Evolutionary conservation across 78 protist genomes (phyloP).

Genomic region (Dictyostelium intermedium): DNA sequence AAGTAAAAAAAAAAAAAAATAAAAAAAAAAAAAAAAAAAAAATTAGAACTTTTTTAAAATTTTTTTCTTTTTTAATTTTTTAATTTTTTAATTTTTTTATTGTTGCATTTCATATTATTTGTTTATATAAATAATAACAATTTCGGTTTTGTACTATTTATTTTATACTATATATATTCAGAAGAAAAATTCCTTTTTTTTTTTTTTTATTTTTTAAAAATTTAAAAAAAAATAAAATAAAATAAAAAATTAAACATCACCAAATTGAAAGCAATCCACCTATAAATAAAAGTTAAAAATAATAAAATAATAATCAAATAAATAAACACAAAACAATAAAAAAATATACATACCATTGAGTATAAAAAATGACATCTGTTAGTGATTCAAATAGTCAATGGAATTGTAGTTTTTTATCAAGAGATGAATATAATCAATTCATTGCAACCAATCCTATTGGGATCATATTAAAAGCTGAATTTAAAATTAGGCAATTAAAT

Average conservation of each 20-base stretch:
- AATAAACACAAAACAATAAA: not conserved
- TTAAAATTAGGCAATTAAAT: constrained; percentile 53
- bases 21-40: not conserved
- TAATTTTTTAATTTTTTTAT: not conserved
- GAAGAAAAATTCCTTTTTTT: no score
- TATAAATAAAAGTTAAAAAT: no score
- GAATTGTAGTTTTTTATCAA: constrained; percentile 66
- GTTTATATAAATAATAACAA: not conserved
- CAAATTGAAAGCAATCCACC: no score
- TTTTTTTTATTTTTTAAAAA: not conserved
- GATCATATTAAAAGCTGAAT: constrained; percentile 33
- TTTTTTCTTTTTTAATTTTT: not conserved
- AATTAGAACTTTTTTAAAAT: not conserved
- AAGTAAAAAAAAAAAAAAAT: no score
- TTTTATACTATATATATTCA: no score
- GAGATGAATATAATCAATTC: constrained; percentile 46
- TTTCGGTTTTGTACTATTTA: not conserved
- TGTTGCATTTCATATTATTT: not conserved
- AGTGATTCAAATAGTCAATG: not conserved
- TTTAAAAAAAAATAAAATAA: not conserved
- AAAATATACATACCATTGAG: not conserved
- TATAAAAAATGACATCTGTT: not conserved
- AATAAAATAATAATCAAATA: no score
- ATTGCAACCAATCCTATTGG: constrained; percentile 22
- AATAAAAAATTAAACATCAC: no score